Conservation (phyloP, 2,329 filamentous ascomycete genomes). For the Cladosporium phlei region DNA sequence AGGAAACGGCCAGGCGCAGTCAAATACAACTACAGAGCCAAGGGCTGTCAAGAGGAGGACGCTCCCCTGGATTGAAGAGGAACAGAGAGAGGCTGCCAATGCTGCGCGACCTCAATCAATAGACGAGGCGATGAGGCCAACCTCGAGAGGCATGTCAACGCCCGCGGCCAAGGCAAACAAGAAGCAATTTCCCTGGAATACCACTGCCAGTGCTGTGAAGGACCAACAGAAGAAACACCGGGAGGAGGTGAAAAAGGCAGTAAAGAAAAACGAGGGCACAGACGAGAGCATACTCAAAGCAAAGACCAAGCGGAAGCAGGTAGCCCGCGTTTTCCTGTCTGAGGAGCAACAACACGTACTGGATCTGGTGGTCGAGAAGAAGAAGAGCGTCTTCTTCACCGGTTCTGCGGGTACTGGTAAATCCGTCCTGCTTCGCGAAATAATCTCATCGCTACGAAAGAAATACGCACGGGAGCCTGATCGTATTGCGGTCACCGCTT, state of each 20-base stretch:
- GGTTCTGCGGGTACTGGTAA: slow-evolving; percentile 93
- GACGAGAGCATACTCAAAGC: slow-evolving; percentile 48
- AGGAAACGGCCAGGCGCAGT: slow-evolving; percentile 8
- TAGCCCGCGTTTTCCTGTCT: slow-evolving; percentile 66
- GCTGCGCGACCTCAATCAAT: neutral
- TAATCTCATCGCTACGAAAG: slow-evolving; percentile 73
- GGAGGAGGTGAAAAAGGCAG: slow-evolving; percentile 53
- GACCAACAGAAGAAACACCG: slow-evolving; percentile 71
- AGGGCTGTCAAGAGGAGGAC: slow-evolving; percentile 56
- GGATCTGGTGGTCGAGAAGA: slow-evolving; percentile 71
- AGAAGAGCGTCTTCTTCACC: slow-evolving; percentile 94
- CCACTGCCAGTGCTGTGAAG: slow-evolving; percentile 68
- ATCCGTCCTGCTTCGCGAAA: slow-evolving; percentile 88
- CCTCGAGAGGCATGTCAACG: slow-evolving; percentile 18
- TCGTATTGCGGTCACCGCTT: slow-evolving; percentile 86
- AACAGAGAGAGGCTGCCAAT: slow-evolving; percentile 19
- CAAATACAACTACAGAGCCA: slow-evolving; percentile 15
- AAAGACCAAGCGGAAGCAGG: slow-evolving; percentile 40
- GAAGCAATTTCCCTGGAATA: slow-evolving; percentile 60
- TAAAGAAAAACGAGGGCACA: slow-evolving; percentile 37
- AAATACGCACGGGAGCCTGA: slow-evolving; percentile 76
- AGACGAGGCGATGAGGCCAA: neutral
- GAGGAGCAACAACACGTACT: slow-evolving; percentile 81
- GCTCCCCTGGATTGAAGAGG: slow-evolving; percentile 52
- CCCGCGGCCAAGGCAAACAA: slow-evolving; percentile 44